A percentile compares a stretch with the other conserved stretches of the same genome.
Conservation (phyloP, 805 yeast genomes). For the Groenewaldozyma tartarivorans region DNA sequence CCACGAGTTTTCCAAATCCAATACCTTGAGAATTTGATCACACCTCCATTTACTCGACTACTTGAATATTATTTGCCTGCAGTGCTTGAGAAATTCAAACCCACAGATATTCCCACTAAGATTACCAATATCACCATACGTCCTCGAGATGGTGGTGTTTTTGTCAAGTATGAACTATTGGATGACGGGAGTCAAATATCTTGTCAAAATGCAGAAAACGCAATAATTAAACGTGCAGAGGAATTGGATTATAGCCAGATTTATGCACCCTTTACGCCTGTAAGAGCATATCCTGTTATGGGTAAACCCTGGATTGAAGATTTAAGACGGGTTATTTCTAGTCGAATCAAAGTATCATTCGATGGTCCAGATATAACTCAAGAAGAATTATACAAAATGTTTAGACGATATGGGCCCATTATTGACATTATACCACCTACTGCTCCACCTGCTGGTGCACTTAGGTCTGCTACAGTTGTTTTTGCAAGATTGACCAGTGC, state of each 20-base stretch:
- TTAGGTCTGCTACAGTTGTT: constrained; percentile 43
- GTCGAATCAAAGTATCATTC: constrained; percentile 52
- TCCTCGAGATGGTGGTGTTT: constrained; percentile 86
- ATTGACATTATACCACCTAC: constrained; percentile 60
- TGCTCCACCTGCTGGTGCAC: constrained; percentile 31
- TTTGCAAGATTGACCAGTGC: constrained; percentile 59
- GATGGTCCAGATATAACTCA: constrained; percentile 72
- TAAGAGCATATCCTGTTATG: constrained; percentile 64
- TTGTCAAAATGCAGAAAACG: too few relatives aligned
- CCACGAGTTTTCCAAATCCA: constrained; percentile 24
- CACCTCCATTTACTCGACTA: constrained; percentile 3
- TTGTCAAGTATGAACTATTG: constrained; percentile 67
- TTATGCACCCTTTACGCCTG: constrained; percentile 33
- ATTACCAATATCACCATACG: constrained; percentile 60
- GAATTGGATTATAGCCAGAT: constrained; percentile 36
- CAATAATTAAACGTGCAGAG: constrained; percentile 17
- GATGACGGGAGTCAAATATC: constrained; percentile 26
- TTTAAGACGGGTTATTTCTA: constrained; percentile 64
- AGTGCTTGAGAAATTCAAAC: constrained; percentile 17
- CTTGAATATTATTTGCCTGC: constrained; percentile 8
- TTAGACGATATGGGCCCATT: constrained; percentile 82
- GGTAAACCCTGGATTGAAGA: constrained; percentile 98
- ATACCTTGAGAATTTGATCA: constrained; percentile 1
- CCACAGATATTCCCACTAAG: constrained; percentile 25
- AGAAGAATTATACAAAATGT: constrained; percentile 69